phyloP scores from a whole-genome alignment of 1,284 basidiomycete genomes.

The Ceratobasidium sp. region DNA sequence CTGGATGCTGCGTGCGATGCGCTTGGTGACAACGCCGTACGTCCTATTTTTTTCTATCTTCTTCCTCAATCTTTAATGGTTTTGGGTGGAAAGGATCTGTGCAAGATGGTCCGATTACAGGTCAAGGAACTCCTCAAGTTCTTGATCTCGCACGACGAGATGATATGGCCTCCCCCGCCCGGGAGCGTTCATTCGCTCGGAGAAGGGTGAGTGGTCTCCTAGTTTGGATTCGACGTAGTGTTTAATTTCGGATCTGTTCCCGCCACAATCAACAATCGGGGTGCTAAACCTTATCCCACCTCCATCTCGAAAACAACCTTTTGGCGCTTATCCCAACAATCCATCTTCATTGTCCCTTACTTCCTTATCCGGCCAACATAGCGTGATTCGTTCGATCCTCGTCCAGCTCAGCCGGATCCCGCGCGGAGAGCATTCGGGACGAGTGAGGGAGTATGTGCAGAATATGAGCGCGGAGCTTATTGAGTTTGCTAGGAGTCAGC shows the following conservation, averaged over 20 bases:
- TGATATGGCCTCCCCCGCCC: conserved; percentile 41
- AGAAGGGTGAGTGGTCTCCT: conserved; percentile 22
- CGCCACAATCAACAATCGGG: background rate
- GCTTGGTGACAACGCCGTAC: conserved; percentile 33
- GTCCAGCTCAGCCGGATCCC: conserved; percentile 26
- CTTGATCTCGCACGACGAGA: conserved; percentile 35
- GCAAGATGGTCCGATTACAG: conserved; percentile 37
- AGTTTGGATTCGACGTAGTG: too few species aligned
- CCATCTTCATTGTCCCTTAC: too few species aligned
- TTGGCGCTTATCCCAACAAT: background rate
- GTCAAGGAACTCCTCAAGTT: conserved; percentile 41
- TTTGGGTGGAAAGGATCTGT: conserved; percentile 7
- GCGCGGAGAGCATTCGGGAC: background rate
- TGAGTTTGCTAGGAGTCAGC: conserved; percentile 41
- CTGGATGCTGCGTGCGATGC: conserved; percentile 39
- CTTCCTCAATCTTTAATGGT: background rate
- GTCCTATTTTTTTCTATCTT: background rate
- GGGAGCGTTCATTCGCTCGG: conserved; percentile 42
- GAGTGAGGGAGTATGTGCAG: background rate
- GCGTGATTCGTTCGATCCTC: conserved; percentile 36
- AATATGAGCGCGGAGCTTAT: conserved; percentile 22
- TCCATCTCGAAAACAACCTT: background rate
- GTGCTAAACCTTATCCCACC: background rate
- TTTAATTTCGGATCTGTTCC: background rate
- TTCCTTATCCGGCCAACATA: background rate